Evolutionary conservation across 306 rosid species (phyloP).

Genomic region (Spatholobus suberectus): DNA sequence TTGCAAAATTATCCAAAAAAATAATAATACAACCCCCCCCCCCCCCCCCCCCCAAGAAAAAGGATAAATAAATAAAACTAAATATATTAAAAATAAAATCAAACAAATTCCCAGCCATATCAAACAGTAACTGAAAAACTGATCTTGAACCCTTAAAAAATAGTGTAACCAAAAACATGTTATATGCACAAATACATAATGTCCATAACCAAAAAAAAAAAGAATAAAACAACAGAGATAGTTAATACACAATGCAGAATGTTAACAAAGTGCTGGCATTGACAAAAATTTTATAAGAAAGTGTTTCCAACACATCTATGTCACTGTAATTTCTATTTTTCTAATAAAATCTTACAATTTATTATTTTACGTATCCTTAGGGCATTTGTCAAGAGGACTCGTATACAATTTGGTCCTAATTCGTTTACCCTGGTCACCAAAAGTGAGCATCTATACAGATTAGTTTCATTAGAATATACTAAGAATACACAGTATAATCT

Average conservation of each 20-base stretch:
- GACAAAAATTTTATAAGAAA: no score
- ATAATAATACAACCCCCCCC: not conserved
- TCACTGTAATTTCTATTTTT: no score
- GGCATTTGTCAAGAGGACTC: not conserved
- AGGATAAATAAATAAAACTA: not conserved
- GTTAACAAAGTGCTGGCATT: no score
- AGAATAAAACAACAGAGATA: no score
- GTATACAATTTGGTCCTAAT: not conserved
- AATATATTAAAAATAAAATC: not conserved
- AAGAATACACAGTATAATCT: not conserved
- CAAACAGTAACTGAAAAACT: not conserved
- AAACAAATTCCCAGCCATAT: not conserved
- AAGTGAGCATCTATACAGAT: no score
- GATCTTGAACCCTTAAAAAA: not conserved
- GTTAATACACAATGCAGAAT: no score
- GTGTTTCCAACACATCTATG: no score
- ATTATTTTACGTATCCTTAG: not conserved
- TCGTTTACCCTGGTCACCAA: no score
- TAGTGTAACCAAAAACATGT: not conserved
- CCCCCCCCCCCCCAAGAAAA: not conserved
- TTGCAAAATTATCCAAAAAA: not conserved
- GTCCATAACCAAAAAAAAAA: no score
- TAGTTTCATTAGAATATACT: not conserved
- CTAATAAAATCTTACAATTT: not conserved
- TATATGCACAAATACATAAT: not conserved